A percentile compares a stretch with the other conserved stretches of the same genome.
Evolutionary conservation across 768 basidiomycete genomes (phyloP).

Genomic region (Rubroboletus satanas): DNA sequence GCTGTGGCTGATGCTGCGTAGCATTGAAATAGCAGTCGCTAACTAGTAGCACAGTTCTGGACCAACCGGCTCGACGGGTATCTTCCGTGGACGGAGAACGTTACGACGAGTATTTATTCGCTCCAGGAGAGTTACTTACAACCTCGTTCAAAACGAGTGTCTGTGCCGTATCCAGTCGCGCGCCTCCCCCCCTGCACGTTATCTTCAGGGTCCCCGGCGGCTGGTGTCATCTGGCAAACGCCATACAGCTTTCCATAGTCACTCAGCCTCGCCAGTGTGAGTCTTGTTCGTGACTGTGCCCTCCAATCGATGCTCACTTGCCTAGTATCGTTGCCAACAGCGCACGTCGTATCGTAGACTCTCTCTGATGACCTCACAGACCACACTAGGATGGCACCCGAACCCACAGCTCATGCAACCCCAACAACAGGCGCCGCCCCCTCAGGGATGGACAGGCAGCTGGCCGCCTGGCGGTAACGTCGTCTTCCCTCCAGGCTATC

Average conservation of each 20-base stretch:
- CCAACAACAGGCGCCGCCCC: slow-evolving; percentile 14
- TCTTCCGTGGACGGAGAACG: slow-evolving; percentile 7
- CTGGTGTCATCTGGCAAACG: background rate
- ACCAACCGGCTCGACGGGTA: slow-evolving; percentile 20
- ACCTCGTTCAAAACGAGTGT: background rate
- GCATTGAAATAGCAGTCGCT: background rate
- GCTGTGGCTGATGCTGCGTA: slow-evolving; percentile 15
- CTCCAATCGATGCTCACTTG: slow-evolving; percentile 10
- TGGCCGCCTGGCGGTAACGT: slow-evolving; percentile 34
- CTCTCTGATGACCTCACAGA: slow-evolving; percentile 23
- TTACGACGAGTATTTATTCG: slow-evolving; percentile 10
- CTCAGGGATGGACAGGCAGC: slow-evolving; percentile 35
- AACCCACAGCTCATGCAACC: slow-evolving; percentile 34
- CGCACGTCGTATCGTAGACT: background rate
- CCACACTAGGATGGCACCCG: slow-evolving; percentile 30
- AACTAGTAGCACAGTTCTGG: background rate
- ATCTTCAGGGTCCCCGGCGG: background rate
- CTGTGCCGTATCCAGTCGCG: background rate
- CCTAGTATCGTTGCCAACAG: background rate
- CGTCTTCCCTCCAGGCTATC: slow-evolving; percentile 33
- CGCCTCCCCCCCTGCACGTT: background rate
- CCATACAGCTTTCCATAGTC: background rate
- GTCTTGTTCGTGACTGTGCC: background rate
- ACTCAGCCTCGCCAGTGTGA: background rate
- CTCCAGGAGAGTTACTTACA: background rate